Percentiles rank a stretch among this genome's conserved stretches.
These are phyloP conservation scores for Cavenderia fasciculata DNA, from an alignment of 78 protist species.

Conservation along the genomic window DNA sequence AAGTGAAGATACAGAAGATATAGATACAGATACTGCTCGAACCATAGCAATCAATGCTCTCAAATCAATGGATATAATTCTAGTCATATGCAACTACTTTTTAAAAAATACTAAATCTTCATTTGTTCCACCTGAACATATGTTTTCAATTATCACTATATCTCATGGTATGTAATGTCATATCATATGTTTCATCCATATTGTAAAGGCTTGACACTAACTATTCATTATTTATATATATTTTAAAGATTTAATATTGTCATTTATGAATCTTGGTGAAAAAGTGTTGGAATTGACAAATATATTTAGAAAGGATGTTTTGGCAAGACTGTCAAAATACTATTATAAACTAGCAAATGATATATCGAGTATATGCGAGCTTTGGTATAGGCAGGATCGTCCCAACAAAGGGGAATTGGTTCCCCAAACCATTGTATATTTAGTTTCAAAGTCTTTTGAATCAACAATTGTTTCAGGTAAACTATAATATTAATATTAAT, in stretches of 20 bases:
- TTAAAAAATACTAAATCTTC: neutral
- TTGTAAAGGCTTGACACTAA: too few species aligned
- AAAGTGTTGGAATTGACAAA: neutral
- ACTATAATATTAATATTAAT: neutral
- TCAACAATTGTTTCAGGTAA: neutral
- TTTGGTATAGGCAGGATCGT: constrained; percentile 53
- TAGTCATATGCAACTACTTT: neutral
- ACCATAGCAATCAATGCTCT: neutral
- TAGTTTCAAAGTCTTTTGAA: constrained; percentile 42
- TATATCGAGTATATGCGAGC: constrained; percentile 43
- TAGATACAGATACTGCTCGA: neutral
- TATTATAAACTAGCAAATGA: constrained; percentile 45
- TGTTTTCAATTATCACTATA: constrained; percentile 13
- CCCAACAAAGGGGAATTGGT: constrained; percentile 21
- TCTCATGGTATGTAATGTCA: constrained; percentile 39
- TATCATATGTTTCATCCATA: too few species aligned
- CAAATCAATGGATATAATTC: neutral
- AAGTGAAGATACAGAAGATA: neutral
- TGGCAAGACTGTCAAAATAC: neutral
- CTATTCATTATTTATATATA: too few species aligned
- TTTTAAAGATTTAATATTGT: constrained; percentile 16
- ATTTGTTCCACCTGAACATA: neutral
- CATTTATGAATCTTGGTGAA: constrained; percentile 5
- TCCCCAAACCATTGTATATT: constrained; percentile 80
- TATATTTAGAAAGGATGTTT: constrained; percentile 1